A percentile compares a stretch with the other conserved stretches of the same genome.
Conservation (phyloP, 2,329 filamentous ascomycete species). For the Fusarium sambucinum region DNA sequence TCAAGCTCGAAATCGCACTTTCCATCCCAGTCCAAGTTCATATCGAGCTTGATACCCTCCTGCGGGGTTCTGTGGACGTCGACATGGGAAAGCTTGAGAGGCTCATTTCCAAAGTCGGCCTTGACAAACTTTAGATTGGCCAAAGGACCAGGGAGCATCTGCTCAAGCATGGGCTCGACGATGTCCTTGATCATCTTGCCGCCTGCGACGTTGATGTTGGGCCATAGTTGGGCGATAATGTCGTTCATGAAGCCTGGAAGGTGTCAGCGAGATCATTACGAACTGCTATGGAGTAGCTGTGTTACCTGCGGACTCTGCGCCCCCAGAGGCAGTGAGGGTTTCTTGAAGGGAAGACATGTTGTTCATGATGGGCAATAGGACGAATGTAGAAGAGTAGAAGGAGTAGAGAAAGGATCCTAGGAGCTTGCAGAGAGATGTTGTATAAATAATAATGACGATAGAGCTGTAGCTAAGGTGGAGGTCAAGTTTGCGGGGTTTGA, state of each 20-base stretch:
- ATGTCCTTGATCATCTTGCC: slow-evolving; percentile 42
- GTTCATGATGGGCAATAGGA: slow-evolving; percentile 25
- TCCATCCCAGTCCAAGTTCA: slow-evolving; percentile 45
- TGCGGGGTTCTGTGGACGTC: slow-evolving; percentile 44
- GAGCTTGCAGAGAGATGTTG: too few species aligned
- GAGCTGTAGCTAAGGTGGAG: slow-evolving; percentile 2
- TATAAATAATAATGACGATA: slow-evolving; percentile 26
- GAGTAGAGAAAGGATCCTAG: rapidly evolving
- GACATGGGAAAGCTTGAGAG: slow-evolving; percentile 41
- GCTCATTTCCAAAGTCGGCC: slow-evolving; percentile 40
- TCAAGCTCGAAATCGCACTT: slow-evolving; percentile 45
- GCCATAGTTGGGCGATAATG: slow-evolving; percentile 46
- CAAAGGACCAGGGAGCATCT: slow-evolving; percentile 45
- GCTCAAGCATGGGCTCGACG: slow-evolving; percentile 43
- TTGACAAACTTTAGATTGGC: slow-evolving; percentile 41
- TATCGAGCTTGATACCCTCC: slow-evolving; percentile 46
- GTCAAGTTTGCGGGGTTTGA: slow-evolving; percentile 19
- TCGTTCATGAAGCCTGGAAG: slow-evolving; percentile 44
- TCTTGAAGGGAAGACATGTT: slow-evolving; percentile 43
- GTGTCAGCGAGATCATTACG: slow-evolving; percentile 25
- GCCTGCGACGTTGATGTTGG: slow-evolving; percentile 47
- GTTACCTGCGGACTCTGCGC: slow-evolving; percentile 44
- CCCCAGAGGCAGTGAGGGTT: slow-evolving; percentile 45
- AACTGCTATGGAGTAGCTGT: not conserved
- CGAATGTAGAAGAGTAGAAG: not conserved